Conservation (phyloP, 208 protist species). For the Herpetomonas tarakana region DNA sequence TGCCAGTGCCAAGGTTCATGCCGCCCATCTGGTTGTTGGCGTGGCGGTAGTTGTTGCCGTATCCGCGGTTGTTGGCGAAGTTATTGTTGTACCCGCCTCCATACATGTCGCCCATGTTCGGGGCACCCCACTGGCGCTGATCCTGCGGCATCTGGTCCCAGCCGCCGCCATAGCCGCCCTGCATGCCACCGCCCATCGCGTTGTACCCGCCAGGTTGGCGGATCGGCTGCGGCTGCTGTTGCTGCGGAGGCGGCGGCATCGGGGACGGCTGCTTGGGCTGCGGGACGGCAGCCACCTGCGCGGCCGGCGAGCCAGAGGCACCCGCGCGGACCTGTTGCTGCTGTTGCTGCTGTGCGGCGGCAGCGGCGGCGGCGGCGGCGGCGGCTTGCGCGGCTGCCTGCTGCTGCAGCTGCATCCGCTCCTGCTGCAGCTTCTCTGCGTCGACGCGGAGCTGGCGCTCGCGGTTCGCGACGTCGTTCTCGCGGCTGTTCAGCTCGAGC, state of each 20-base stretch:
- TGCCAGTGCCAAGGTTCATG: slow-evolving; percentile 22
- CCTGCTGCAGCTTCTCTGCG: slow-evolving; percentile 24
- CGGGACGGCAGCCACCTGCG: slow-evolving; percentile 17
- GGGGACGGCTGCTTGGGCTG: slow-evolving; percentile 15
- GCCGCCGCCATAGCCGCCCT: slow-evolving; percentile 14
- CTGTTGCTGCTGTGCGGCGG: slow-evolving; percentile 5
- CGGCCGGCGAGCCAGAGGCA: slow-evolving; percentile 20
- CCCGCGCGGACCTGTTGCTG: slow-evolving; percentile 12
- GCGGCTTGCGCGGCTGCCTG: slow-evolving; percentile 19
- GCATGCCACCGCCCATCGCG: slow-evolving; percentile 11
- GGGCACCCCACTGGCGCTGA: slow-evolving; percentile 8
- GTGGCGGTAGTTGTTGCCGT: slow-evolving; percentile 2
- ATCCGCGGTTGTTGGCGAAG: background rate
- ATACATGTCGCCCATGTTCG: background rate
- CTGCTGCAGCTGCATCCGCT: slow-evolving; percentile 34
- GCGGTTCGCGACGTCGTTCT: slow-evolving; percentile 26
- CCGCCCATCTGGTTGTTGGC: slow-evolving; percentile 14
- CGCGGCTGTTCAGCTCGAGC: slow-evolving; percentile 40
- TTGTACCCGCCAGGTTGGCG: slow-evolving; percentile 16
- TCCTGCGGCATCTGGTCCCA: slow-evolving; percentile 11
- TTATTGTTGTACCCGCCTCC: background rate
- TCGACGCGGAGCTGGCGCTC: slow-evolving; percentile 38
- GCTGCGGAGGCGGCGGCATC: slow-evolving; percentile 3
- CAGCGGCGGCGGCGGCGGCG: slow-evolving; percentile 7
- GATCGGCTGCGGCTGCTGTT: slow-evolving; percentile 5